A percentile compares a stretch with the other conserved stretches of the same genome.
These are phyloP conservation scores for Colletotrichum spaethianum DNA, from an alignment of 2,329 filamentous ascomycete genomes.

Conservation along the genomic window DNA sequence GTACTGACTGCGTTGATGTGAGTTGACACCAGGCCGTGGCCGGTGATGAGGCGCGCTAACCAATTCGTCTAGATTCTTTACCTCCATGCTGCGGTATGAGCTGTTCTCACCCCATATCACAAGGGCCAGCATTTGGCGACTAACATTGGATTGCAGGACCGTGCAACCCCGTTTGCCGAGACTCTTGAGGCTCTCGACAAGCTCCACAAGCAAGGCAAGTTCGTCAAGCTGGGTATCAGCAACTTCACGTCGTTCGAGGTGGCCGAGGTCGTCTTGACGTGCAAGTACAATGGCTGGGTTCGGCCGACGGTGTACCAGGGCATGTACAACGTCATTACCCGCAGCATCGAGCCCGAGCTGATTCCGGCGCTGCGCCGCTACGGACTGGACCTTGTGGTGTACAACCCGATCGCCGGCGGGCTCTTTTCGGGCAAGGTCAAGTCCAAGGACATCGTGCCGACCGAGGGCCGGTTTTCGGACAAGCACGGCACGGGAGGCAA, in stretches of 20 bases:
- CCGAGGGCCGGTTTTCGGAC: conserved; percentile 79
- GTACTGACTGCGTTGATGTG: conserved; percentile 79
- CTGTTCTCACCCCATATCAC: neutral
- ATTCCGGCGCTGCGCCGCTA: conserved; percentile 82
- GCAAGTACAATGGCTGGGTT: conserved; percentile 85
- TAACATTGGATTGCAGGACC: conserved; percentile 54
- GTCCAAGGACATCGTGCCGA: conserved; percentile 71
- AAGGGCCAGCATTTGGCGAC: neutral
- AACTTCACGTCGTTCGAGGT: conserved; percentile 93
- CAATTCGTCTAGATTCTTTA: conserved; percentile 72
- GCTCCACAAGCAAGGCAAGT: conserved; percentile 88
- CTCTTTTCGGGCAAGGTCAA: conserved; percentile 87
- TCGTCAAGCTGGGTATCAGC: conserved; percentile 82
- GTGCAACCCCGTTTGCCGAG: conserved; percentile 81
- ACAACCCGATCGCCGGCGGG: conserved; percentile 87
- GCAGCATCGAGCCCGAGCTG: conserved; percentile 82
- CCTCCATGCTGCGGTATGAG: conserved; percentile 74
- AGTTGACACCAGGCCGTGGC: conserved; percentile 45
- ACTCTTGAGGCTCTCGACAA: conserved; percentile 84
- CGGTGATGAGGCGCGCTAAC: conserved; percentile 8
- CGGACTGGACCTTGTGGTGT: conserved; percentile 83
- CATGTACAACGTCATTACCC: conserved; percentile 88
- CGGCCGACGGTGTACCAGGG: conserved; percentile 87
- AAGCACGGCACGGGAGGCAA: conserved; percentile 60
- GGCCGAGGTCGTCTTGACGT: conserved; percentile 85